Conservation (phyloP, 2,329 filamentous ascomycete species). For the Hyphodiscus sp. region DNA sequence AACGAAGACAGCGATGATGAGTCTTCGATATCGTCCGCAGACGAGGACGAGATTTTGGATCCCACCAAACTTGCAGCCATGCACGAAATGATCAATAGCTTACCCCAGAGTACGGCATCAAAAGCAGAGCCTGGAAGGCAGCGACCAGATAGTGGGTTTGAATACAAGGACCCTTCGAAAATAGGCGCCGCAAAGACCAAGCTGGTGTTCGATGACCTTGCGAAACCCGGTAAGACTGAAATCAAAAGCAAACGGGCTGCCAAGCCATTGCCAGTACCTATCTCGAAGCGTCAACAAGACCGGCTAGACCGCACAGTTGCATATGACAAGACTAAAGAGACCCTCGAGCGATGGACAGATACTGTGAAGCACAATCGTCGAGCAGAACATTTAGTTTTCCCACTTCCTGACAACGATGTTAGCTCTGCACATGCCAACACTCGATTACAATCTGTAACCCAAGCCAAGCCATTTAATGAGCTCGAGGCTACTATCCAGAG, state of each 20-base stretch:
- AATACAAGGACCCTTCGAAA: conserved; percentile 56
- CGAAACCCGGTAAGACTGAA: conserved; percentile 60
- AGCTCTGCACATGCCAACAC: conserved; percentile 51
- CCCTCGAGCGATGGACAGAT: conserved; percentile 83
- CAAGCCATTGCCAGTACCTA: conserved; percentile 72
- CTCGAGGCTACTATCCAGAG: conserved; percentile 80
- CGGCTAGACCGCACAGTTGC: conserved; percentile 74
- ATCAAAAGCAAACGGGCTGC: conserved; percentile 47
- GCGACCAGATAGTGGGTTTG: conserved; percentile 43
- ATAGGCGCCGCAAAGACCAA: conserved; percentile 48
- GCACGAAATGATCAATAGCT: conserved; percentile 62
- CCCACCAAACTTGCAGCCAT: conserved; percentile 54
- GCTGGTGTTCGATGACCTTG: conserved; percentile 61
- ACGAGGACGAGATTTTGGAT: conserved; percentile 38
- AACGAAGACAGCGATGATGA: conserved; percentile 45
- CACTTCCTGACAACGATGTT: conserved; percentile 66
- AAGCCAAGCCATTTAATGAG: conserved; percentile 64
- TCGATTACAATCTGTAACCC: conserved; percentile 58
- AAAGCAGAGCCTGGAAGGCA: conserved; percentile 19
- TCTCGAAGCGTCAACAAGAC: conserved; percentile 82
- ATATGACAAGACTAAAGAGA: conserved; percentile 87
- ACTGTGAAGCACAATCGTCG: conserved; percentile 91
- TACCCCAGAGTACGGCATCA: conserved; percentile 36
- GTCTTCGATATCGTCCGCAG: conserved; percentile 41
- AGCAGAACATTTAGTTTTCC: conserved; percentile 86